Evolutionary conservation across 164 flowering plant species (phyloP).

Genomic region (Euptelea pleiosperma): DNA sequence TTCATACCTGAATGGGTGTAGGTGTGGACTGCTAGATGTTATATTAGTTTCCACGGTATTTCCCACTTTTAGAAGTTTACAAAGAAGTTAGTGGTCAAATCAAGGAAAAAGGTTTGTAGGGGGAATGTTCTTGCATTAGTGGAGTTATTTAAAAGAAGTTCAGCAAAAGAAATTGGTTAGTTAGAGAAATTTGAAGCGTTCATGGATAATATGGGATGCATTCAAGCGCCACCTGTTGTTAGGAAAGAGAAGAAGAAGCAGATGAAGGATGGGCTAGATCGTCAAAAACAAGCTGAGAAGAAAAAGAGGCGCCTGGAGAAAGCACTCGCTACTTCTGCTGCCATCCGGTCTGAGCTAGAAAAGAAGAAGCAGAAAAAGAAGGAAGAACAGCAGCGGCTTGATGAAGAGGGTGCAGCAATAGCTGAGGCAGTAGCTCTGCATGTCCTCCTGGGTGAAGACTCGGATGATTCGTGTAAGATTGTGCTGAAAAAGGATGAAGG

Average conservation of each 20-base stretch:
- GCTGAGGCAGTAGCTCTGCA: constrained; percentile 91
- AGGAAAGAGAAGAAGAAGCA: constrained; percentile 81
- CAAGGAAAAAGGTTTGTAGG: not conserved
- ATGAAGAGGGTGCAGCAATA: constrained; percentile 92
- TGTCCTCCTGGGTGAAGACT: constrained; percentile 71
- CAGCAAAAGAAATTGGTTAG: constrained; percentile 16
- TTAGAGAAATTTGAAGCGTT: constrained; percentile 16
- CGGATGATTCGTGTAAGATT: constrained; percentile 50
- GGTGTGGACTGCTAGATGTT: constrained; percentile 19
- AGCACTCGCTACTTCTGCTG: constrained; percentile 89
- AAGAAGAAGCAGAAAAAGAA: constrained; percentile 81
- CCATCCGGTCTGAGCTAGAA: constrained; percentile 75
- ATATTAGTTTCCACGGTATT: constrained; percentile 7
- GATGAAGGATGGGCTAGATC: constrained; percentile 74
- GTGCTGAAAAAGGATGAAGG: constrained; percentile 43
- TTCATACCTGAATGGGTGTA: constrained; percentile 95
- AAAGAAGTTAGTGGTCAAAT: not conserved
- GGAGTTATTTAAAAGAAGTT: constrained; percentile 20
- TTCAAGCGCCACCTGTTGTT: constrained; percentile 43
- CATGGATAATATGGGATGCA: constrained; percentile 44
- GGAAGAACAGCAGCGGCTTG: constrained; percentile 87
- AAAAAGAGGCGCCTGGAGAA: constrained; percentile 86
- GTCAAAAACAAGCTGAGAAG: constrained; percentile 84
- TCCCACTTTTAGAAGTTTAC: not conserved
- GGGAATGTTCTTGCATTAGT: constrained; percentile 26